phyloP scores from a whole-genome alignment of 371 early-diverging fungal species.

The Mucor velutinosus region DNA sequence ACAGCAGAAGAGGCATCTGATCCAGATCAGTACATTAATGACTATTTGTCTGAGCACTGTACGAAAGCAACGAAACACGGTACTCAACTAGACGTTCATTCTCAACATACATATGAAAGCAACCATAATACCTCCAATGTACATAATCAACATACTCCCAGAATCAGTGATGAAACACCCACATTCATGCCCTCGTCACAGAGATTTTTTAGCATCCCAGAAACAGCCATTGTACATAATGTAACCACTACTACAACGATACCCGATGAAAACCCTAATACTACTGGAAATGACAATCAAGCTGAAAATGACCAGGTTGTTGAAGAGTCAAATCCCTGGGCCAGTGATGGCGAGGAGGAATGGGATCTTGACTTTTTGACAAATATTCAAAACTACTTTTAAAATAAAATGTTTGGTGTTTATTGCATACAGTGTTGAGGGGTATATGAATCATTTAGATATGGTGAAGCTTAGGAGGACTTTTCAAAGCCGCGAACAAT shows the following conservation, averaged over 20 bases:
- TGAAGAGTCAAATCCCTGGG: not conserved
- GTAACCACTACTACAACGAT: not conserved
- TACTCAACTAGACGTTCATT: not conserved
- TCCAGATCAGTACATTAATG: not conserved
- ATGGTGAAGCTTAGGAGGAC: not conserved
- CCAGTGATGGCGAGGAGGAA: conserved; percentile 10
- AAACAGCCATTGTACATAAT: not conserved
- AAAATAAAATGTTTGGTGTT: not conserved
- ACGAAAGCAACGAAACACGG: not conserved
- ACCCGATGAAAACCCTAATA: not conserved
- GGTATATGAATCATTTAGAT: no score
- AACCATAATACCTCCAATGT: not conserved
- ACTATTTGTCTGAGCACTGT: not conserved
- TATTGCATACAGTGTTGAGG: no score
- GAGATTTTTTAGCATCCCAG: not conserved
- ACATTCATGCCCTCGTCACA: not conserved
- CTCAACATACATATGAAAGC: not conserved
- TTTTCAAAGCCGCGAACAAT: conserved; percentile 26
- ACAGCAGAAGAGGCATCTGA: not conserved
- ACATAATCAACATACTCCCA: not conserved
- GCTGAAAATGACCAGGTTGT: not conserved
- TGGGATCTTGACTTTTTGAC: not conserved
- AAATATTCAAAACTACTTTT: not conserved
- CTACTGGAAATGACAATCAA: not conserved
- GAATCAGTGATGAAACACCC: not conserved